phyloP scores from a whole-genome alignment of 1,284 basidiomycete genomes.

The Hortiboletus rubellus region DNA sequence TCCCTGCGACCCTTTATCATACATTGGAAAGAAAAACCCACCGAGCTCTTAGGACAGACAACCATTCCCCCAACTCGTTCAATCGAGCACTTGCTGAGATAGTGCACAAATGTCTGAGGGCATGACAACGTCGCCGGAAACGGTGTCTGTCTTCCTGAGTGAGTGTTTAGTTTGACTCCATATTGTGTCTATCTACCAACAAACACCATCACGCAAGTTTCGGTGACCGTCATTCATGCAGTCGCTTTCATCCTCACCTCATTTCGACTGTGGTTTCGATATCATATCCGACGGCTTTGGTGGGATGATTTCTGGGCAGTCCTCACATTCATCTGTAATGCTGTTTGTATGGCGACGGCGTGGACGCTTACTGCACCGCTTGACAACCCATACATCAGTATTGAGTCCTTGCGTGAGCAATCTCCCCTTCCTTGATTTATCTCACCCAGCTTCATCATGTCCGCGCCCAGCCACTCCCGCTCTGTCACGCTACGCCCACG shows the following conservation, averaged over 20 bases:
- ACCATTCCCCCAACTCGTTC: background rate
- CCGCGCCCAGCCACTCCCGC: slow-evolving; percentile 8
- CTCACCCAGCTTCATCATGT: background rate
- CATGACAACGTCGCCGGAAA: slow-evolving; percentile 3
- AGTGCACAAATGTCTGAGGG: slow-evolving; percentile 8
- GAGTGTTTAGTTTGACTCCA: background rate
- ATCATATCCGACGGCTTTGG: slow-evolving; percentile 25
- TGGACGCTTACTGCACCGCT: slow-evolving; percentile 26
- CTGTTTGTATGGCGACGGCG: slow-evolving; percentile 5
- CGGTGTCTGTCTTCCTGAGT: slow-evolving; percentile 21
- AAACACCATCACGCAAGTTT: slow-evolving; percentile 12
- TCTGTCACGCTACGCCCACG: slow-evolving; percentile 19
- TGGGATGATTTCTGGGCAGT: slow-evolving; percentile 32
- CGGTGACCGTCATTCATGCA: slow-evolving; percentile 21
- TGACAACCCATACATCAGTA: slow-evolving; percentile 4
- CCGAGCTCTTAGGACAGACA: background rate
- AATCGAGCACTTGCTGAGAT: background rate
- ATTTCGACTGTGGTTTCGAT: slow-evolving; percentile 33
- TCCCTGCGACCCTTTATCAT: background rate
- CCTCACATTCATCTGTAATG: slow-evolving; percentile 21
- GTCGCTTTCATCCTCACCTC: slow-evolving; percentile 20
- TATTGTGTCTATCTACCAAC: background rate
- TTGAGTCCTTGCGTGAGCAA: slow-evolving; percentile 17
- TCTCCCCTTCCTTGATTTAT: background rate
- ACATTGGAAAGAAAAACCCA: background rate